phyloP scores from a whole-genome alignment of 371 early-diverging fungal species.

The Rhizopus arrhizus region DNA sequence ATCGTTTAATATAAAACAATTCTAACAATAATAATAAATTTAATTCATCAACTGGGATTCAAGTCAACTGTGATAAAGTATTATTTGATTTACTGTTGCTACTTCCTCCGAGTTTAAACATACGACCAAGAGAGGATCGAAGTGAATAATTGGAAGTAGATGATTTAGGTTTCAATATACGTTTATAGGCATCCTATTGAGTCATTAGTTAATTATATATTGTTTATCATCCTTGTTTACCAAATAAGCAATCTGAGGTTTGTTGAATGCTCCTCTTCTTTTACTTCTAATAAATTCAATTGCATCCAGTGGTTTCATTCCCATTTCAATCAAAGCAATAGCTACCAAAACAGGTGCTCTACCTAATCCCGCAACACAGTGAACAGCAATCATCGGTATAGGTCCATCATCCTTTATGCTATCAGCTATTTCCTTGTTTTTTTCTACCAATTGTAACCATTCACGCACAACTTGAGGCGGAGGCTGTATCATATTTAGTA shows the following conservation, averaged over 20 bases:
- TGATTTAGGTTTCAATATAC: conserved; percentile 42
- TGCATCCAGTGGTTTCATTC: conserved; percentile 82
- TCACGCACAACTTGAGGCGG: conserved; percentile 68
- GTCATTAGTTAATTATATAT: neutral
- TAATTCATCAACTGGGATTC: conserved; percentile 17
- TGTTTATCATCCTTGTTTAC: conserved; percentile 16
- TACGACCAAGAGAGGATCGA: conserved; percentile 41
- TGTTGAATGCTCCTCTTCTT: conserved; percentile 86
- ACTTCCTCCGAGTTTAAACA: conserved; percentile 39
- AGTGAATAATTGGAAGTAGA: conserved; percentile 36
- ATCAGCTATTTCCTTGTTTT: conserved; percentile 27
- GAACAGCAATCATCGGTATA: conserved; percentile 79
- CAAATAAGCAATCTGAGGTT: conserved; percentile 72
- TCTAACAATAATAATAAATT: conserved; percentile 12
- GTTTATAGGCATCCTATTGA: conserved; percentile 45
- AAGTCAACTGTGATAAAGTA: conserved; percentile 25
- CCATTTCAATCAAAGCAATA: conserved; percentile 84
- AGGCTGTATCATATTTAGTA: conserved; percentile 45
- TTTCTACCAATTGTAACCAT: conserved; percentile 77
- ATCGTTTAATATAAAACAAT: conserved; percentile 8
- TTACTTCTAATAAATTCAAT: conserved; percentile 77
- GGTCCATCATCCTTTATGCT: conserved; percentile 43
- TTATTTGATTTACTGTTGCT: conserved; percentile 9
- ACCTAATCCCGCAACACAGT: conserved; percentile 88
- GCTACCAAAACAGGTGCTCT: conserved; percentile 75